Evolutionary conservation across 2,329 filamentous ascomycete species (phyloP), one percentile per base, ranked within the genome.

Genomic region (Botrytis hyacinthi): DNA sequence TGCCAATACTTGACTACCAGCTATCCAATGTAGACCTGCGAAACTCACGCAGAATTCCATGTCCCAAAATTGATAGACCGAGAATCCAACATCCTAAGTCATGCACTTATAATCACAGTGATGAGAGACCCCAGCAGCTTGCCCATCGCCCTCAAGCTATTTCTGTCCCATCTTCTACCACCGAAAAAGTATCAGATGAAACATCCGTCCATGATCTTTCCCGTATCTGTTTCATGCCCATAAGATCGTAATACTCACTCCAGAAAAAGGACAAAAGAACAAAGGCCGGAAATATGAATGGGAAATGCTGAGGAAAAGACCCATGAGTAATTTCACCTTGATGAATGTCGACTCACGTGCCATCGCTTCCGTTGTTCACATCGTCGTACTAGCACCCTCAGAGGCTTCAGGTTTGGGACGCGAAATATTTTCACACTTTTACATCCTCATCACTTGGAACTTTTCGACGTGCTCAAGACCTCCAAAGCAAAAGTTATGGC

Each of bases 171-270:
- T 61, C 0, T 26, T 6, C 32, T 7, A 26, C 22, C 59, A 16
- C 35, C 12, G 2, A 37, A 0, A 12, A 61, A 22, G 10, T 3
- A 61, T 26, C 10, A 26, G 10, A 6, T n/a, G 1, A 37, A 14
- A 7, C 1, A 26, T 3, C 5, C 10, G 3, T 0, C 3, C 2
- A 26, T 14, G 7, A 61, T 40, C 10, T 12, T 7, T 4, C 4
- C 4, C 6, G 1, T 7, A 35, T 22, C 1, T 14, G 1, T 40
- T 6, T 7, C 20, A 26, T 1, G 8, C 8, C 0, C 3, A 37
- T 37, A n/a, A 3, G 1, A 26, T 37, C 18, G 2, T 9, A 59
- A 2, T 29, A 1, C 5, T 32, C 54, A 18, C 6, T 29, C 0
- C 3, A 20, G 8, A 40, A 35, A 40, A n/a, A 16, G 8, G 2